Conservation (phyloP, 768 basidiomycete genomes). For the Albatrellus ellisii region DNA sequence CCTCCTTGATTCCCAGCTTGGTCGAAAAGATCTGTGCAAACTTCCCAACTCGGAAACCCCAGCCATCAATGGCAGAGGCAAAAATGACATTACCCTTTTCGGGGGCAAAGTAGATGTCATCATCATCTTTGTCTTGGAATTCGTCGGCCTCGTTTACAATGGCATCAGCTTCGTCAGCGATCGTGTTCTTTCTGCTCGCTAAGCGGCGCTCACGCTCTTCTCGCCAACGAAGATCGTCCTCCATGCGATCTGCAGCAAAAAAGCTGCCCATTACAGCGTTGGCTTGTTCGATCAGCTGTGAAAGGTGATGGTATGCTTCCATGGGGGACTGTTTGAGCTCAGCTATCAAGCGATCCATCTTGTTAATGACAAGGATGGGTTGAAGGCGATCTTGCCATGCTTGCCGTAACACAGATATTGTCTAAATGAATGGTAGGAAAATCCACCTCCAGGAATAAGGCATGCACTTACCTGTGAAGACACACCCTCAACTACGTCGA, state of each 20-base stretch:
- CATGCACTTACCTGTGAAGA: conserved; percentile 76
- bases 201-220: conserved; percentile 83
- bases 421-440: conserved; percentile 32
- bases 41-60: conserved; percentile 91
- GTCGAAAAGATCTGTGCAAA: conserved; percentile 88
- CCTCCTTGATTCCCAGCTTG: conserved; percentile 86
- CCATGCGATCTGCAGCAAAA: conserved; percentile 93
- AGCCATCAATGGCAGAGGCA: conserved; percentile 90
- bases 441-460: background rate
- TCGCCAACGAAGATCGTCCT: conserved; percentile 87
- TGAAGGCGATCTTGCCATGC: conserved; percentile 83
- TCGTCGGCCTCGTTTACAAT: conserved; percentile 41
- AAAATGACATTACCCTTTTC: conserved; percentile 94
- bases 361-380: conserved; percentile 94
- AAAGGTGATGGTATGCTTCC: conserved; percentile 92
- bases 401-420: conserved; percentile 88
- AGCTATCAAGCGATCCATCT: conserved; percentile 86
- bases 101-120: conserved; percentile 95
- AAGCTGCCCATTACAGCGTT: conserved; percentile 98
- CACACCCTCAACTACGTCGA: conserved; percentile 96
- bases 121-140: conserved; percentile 94
- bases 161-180: conserved; percentile 47
- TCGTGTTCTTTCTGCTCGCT: conserved; percentile 45
- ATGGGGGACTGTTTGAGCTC: conserved; percentile 84
- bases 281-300: conserved; percentile 88